phyloP scores from a whole-genome alignment of 2,329 filamentous ascomycete species.

The Sclerotinia subarctica region DNA sequence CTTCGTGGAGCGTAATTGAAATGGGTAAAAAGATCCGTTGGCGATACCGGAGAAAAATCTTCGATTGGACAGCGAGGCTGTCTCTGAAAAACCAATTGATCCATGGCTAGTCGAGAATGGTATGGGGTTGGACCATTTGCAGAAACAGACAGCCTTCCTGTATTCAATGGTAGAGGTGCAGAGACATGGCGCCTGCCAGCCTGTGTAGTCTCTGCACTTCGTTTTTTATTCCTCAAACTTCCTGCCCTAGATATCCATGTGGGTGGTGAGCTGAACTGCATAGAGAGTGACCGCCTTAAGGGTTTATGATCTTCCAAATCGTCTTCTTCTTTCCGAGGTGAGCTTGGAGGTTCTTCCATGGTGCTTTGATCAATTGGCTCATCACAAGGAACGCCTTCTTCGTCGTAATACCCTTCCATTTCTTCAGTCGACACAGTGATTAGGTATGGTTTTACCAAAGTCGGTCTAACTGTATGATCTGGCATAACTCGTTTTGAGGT shows the following conservation, averaged over 20 bases:
- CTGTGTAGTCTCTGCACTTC: conserved; percentile 44
- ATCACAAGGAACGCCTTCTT: conserved; percentile 32
- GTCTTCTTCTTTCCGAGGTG: conserved; percentile 5
- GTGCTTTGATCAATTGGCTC: conserved; percentile 28
- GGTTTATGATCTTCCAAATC: conserved; percentile 40
- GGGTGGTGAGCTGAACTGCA: conserved; percentile 56
- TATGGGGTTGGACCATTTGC: conserved; percentile 29
- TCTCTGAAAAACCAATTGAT: conserved; percentile 30
- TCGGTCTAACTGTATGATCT: conserved; percentile 33
- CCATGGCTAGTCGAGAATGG: conserved; percentile 28
- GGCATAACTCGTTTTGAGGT: conserved; percentile 36
- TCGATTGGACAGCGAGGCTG: conserved; percentile 24
- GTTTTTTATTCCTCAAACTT: conserved; percentile 56
- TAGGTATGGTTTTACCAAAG: conserved; percentile 36
- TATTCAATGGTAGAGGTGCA: conserved; percentile 45
- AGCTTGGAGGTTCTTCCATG: neutral
- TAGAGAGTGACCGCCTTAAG: conserved; percentile 54
- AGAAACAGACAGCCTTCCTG: conserved; percentile 31
- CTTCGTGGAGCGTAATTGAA: conserved; percentile 34
- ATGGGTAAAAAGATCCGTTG: conserved; percentile 31
- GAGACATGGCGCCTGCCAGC: conserved; percentile 53
- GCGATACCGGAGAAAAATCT: conserved; percentile 27
- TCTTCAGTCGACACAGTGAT: conserved; percentile 27
- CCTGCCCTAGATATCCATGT: conserved; percentile 56
- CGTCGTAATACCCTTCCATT: conserved; percentile 27